These are phyloP conservation scores for Beta corolliflora DNA, from an alignment of 179 eudicot species.

Conservation along the genomic window DNA sequence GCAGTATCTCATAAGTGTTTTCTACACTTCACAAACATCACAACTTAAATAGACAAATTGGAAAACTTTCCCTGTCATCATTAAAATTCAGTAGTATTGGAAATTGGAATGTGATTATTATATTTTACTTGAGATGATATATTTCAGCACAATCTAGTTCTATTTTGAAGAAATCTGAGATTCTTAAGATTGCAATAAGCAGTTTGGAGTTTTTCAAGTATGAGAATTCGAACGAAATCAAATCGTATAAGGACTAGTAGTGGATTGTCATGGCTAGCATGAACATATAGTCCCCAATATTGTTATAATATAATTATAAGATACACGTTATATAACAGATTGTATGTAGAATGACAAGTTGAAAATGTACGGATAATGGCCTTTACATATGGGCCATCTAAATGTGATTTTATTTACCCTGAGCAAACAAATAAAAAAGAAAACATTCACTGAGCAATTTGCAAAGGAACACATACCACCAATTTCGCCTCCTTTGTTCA, in stretches of 20 bases:
- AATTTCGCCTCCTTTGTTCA: conserved; percentile 86
- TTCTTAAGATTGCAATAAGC: background rate
- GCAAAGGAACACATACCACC: conserved; percentile 62
- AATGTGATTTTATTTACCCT: background rate
- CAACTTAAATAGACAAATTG: background rate
- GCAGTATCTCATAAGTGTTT: background rate
- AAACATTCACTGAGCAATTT: background rate
- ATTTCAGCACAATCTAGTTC: no score
- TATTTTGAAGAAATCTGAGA: background rate
- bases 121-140: no score
- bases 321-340: background rate
- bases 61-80: no score
- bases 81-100: no score
- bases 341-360: background rate
- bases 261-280: background rate
- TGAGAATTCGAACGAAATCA: background rate
- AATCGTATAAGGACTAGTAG: background rate
- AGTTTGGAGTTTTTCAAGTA: background rate
- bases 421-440: conserved; percentile 1
- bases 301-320: background rate
- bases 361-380: background rate
- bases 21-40: background rate
- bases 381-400: background rate
- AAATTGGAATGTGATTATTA: no score
- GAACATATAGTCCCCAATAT: background rate